These are phyloP conservation scores for Penicillium freii DNA, from an alignment of 2,329 filamentous ascomycete genomes.

Conservation along the genomic window DNA sequence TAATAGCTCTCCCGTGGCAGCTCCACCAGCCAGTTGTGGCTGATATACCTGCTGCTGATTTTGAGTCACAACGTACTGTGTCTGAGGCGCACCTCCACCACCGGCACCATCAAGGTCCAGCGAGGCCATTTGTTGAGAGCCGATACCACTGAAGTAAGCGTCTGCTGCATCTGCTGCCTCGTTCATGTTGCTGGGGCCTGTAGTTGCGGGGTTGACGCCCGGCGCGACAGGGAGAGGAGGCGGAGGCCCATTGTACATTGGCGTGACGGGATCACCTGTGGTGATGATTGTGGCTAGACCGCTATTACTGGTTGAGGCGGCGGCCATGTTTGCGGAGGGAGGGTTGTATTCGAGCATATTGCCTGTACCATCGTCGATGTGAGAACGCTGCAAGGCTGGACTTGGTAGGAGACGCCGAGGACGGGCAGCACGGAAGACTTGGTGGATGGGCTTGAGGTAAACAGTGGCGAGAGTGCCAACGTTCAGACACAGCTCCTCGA, in stretches of 20 bases:
- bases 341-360: slow-evolving; percentile 37
- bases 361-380: slow-evolving; percentile 41
- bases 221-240: slow-evolving; percentile 54
- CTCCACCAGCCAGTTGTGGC: slow-evolving; percentile 62
- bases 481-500: slow-evolving; percentile 96
- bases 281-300: slow-evolving; percentile 32
- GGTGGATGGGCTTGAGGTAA: slow-evolving; percentile 95
- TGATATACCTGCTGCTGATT: slow-evolving; percentile 75
- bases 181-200: slow-evolving; percentile 56
- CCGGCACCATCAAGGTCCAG: slow-evolving; percentile 68
- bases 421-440: slow-evolving; percentile 87
- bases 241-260: slow-evolving; percentile 26
- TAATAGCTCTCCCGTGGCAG: slow-evolving; percentile 69
- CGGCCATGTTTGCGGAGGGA: slow-evolving; percentile 33
- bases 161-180: slow-evolving; percentile 82
- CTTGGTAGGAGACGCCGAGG: slow-evolving; percentile 76
- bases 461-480: slow-evolving; percentile 95
- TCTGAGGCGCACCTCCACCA: slow-evolving; percentile 52
- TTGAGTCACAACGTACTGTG: slow-evolving; percentile 72
- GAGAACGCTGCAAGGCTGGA: slow-evolving; percentile 76
- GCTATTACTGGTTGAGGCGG: slow-evolving; percentile 30
- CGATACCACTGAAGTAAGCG: slow-evolving; percentile 80
- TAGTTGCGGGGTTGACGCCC: slow-evolving; percentile 73
- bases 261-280: slow-evolving; percentile 30
- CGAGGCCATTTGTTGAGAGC: slow-evolving; percentile 68